phyloP scores from a whole-genome alignment of 768 basidiomycete genomes.

The Hebeloma cylindrosporum region DNA sequence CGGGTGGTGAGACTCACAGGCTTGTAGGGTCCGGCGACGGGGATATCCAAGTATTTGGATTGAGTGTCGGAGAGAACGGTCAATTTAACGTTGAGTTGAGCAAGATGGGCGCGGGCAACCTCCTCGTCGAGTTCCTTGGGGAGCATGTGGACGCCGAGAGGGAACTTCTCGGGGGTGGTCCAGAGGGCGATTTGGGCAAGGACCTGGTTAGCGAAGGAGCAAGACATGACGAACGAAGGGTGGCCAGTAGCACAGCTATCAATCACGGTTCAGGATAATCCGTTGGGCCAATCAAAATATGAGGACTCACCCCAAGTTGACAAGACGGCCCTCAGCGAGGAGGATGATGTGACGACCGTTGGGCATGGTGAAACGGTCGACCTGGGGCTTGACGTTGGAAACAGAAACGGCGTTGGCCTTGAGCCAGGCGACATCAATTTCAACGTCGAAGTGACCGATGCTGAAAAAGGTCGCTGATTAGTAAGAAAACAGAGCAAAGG shows the following conservation, averaged over 20 bases:
- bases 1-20: constrained; percentile 36
- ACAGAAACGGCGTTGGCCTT: constrained; percentile 84
- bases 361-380: constrained; percentile 94
- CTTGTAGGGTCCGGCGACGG: constrained; percentile 70
- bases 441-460: constrained; percentile 85
- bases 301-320: constrained; percentile 84
- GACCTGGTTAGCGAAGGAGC: constrained; percentile 98
- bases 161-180: constrained; percentile 90
- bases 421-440: constrained; percentile 98
- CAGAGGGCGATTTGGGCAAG: constrained; percentile 98
- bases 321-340: constrained; percentile 97
- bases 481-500: background rate
- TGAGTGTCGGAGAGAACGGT: constrained; percentile 73
- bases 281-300: background rate
- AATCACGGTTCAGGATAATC: constrained; percentile 1
- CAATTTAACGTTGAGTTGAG: constrained; percentile 91
- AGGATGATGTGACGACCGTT: constrained; percentile 94
- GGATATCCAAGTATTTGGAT: constrained; percentile 90
- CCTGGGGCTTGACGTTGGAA: constrained; percentile 97
- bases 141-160: constrained; percentile 96
- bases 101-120: constrained; percentile 94
- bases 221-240: constrained; percentile 99
- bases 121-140: constrained; percentile 99
- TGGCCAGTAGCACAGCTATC: constrained; percentile 92
- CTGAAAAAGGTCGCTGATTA: constrained; percentile 40